Base-by-base conservation (phyloP, 345 rosid genomes). In the Camelina neglecta region DNA sequence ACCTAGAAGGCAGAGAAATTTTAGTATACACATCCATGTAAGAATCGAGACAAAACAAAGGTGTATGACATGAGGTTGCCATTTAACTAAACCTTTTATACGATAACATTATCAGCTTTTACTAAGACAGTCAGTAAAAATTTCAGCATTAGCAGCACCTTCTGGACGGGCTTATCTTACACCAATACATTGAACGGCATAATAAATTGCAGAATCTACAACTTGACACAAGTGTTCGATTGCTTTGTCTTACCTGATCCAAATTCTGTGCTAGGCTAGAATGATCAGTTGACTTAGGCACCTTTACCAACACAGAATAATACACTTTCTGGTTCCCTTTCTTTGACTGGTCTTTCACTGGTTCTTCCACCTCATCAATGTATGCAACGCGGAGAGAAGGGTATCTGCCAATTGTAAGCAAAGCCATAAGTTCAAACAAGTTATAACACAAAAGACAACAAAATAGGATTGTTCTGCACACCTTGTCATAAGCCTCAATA, bases 321-420 rank as follows among this genome's bases (percentile, higher is more conserved):
- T 91, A 93, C 73, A 81, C 93, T 83, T 88, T 93, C 74, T 84
- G 81, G 77, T 88, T 89, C 59, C 81, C 82, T 79, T 83, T 92
- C 76, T 86, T 90, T 60, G 80, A 62, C 66, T 78, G 85, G 71
- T 87, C 99, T 76, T 88, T 80, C 71, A 67, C 89, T 57, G 95
- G 86, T 80, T 91, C 96, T 81, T 96, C 98, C 7, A 96, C 92
- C 84, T 96, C 99, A 67, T 96, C 99, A 74, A 96, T 93, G 75
- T 93, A 96, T 24, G 99, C 99, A 50, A 96, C 98, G 39, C 99
- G 97, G 63, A 96, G 93, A 11, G 99, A 96, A n/a, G 95, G 97
- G 79, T 96, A 89, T 65, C 99, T 96, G 85, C 78, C 83, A 75
- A 60, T 51, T 16, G 65, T 26, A 73, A 69, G 71, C 1, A 54